These are phyloP conservation scores for Thraustotheca clavata DNA, from an alignment of 352 stramenopile species.

Conservation along the genomic window DNA sequence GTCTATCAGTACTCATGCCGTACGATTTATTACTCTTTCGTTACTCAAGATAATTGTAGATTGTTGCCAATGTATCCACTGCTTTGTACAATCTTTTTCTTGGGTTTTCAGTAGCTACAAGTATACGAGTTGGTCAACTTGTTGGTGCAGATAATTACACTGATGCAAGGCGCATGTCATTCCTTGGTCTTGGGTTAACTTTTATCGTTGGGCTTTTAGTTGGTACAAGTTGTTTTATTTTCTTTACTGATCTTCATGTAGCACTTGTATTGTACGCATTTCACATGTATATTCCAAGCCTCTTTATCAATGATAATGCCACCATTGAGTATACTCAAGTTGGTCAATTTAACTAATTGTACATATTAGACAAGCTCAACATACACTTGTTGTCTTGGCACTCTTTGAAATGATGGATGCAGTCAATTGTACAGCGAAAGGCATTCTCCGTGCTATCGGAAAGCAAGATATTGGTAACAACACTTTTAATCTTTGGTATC, in stretches of 20 bases:
- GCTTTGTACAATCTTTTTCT: constrained; percentile 54
- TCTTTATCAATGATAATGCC: constrained; percentile 63
- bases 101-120: constrained; percentile 43
- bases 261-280: constrained; percentile 20
- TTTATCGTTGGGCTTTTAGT: constrained; percentile 28
- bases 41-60: background rate
- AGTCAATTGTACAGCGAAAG: constrained; percentile 42
- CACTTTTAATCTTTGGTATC: constrained; percentile 23
- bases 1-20: constrained; percentile 61
- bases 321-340: constrained; percentile 35
- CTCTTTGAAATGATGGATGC: constrained; percentile 46
- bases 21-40: constrained; percentile 34
- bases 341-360: too few relatives aligned
- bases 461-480: constrained; percentile 51
- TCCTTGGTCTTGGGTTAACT: constrained; percentile 30
- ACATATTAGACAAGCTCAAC: constrained; percentile 11
- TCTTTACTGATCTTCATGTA: background rate
- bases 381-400: constrained; percentile 26
- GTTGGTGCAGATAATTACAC: constrained; percentile 37
- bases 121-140: constrained; percentile 53
- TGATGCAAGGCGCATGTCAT: constrained; percentile 40
- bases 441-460: constrained; percentile 54
- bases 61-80: constrained; percentile 51
- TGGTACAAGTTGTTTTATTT: background rate
- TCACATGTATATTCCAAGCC: constrained; percentile 36